A percentile compares a stretch with the other conserved stretches of the same genome.
Evolutionary conservation across 768 basidiomycete species (phyloP).

Genomic region (Suillus fuscotomentosus): DNA sequence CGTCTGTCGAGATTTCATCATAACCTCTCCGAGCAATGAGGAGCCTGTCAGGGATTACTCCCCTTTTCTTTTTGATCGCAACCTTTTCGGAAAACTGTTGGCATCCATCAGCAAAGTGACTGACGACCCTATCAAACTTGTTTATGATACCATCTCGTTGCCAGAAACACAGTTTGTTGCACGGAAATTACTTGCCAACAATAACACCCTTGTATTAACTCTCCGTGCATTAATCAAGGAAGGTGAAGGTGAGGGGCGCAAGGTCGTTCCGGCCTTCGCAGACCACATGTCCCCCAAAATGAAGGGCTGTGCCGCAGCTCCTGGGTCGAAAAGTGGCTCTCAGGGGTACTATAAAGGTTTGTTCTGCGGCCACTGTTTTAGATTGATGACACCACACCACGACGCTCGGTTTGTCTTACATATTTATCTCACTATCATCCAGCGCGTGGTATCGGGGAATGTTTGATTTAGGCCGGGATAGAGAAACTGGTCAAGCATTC

Average conservation of each 20-base stretch:
- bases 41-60: constrained; percentile 31
- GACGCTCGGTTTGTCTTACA: no score
- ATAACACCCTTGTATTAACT: constrained; percentile 33
- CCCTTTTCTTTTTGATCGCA: constrained; percentile 35
- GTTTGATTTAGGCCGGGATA: no score
- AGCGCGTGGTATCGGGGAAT: no score
- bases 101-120: constrained; percentile 28
- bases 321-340: constrained; percentile 27
- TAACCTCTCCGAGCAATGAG: constrained; percentile 31
- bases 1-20: constrained; percentile 39
- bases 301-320: constrained; percentile 11
- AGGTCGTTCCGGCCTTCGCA: constrained; percentile 20
- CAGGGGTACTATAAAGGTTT: constrained; percentile 27
- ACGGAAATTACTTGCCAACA: constrained; percentile 30
- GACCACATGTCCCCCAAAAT: constrained; percentile 22
- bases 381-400: background rate
- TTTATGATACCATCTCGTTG: constrained; percentile 31
- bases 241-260: constrained; percentile 20
- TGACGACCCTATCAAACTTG: constrained; percentile 19
- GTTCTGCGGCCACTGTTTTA: background rate
- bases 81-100: constrained; percentile 14
- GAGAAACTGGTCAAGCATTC: no score
- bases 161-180: constrained; percentile 35
- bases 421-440: no score
- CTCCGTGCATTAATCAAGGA: constrained; percentile 23